These are phyloP conservation scores for Limtongia smithiae DNA, from an alignment of 805 yeast species.

Conservation along the genomic window DNA sequence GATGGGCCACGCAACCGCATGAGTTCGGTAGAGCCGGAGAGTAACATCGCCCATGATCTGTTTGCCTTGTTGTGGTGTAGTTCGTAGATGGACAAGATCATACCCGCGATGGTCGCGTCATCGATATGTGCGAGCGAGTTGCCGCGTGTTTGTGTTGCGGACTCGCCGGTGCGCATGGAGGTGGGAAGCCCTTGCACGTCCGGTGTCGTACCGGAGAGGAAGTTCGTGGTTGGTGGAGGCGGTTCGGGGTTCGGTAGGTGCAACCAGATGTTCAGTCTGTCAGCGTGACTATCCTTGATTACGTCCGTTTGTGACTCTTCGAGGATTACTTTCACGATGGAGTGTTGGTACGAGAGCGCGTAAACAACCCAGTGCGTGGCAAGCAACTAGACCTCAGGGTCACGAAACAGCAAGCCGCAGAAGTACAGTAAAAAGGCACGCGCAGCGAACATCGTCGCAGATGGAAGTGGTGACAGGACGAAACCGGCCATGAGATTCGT, in stretches of 20 bases:
- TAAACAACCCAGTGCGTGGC: constrained; percentile 5
- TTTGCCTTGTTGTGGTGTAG: neutral
- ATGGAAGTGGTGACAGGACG: constrained; percentile 3
- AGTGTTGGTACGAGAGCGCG: constrained; percentile 8
- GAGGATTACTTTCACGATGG: too few relatives aligned
- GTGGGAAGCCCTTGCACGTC: too few relatives aligned
- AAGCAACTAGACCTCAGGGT: constrained; percentile 2
- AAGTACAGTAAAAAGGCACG: constrained; percentile 10
- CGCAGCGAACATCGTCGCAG: constrained; percentile 9
- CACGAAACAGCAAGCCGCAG: neutral
- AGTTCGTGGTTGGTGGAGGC: too few relatives aligned
- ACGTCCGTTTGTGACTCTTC: too few relatives aligned
- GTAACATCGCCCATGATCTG: constrained; percentile 1
- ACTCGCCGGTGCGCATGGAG: too few relatives aligned
- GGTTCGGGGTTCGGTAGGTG: too few relatives aligned
- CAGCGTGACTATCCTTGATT: too few relatives aligned
- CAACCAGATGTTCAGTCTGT: too few relatives aligned
- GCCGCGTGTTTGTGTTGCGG: too few relatives aligned
- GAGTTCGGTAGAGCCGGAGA: constrained; percentile 2
- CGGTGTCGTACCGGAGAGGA: too few relatives aligned
- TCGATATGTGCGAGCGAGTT: constrained; percentile 5
- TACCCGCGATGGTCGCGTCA: constrained; percentile 5
- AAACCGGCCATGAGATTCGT: constrained; percentile 4
- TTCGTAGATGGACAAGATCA: constrained; percentile 8
- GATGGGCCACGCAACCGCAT: constrained; percentile 7